Evolutionary conservation across 2,329 filamentous ascomycete species (phyloP).

Genomic region (Xylariaceae sp.): DNA sequence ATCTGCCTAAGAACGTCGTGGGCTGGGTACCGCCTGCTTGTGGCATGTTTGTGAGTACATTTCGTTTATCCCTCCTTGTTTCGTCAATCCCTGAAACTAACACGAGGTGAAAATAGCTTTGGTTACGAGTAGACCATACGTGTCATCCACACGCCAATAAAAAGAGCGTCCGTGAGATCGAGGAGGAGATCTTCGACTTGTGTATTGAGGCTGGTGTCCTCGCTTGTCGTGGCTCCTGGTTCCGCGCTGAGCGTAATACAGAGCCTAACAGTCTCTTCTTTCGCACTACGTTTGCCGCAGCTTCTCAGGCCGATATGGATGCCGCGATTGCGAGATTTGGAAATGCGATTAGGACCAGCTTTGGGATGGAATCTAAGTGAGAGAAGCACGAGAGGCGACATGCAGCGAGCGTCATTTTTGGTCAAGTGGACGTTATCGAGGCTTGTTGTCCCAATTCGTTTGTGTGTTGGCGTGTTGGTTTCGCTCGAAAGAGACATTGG

Average conservation of each 20-base stretch:
- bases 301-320: conserved; percentile 66
- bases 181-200: conserved; percentile 81
- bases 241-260: conserved; percentile 67
- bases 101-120: conserved; percentile 49
- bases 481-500: too few species aligned
- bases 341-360: conserved; percentile 63
- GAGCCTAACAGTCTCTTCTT: conserved; percentile 72
- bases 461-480: too few species aligned
- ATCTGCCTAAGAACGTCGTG: conserved; percentile 71
- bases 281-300: conserved; percentile 84
- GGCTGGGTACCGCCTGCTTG: conserved; percentile 77
- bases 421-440: neutral
- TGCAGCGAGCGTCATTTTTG: too few species aligned
- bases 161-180: conserved; percentile 63
- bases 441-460: too few species aligned
- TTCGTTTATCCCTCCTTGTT: neutral
- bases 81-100: neutral
- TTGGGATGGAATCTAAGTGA: conserved; percentile 28
- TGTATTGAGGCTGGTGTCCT: conserved; percentile 76
- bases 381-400: too few species aligned
- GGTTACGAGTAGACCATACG: conserved; percentile 67
- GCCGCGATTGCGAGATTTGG: conserved; percentile 75
- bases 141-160: conserved; percentile 59
- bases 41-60: conserved; percentile 84
- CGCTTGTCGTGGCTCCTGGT: conserved; percentile 85